Evolutionary conservation across 106 monocot species (phyloP), one percentile per base, ranked within the genome.

Genomic region (Vanilla planifolia): DNA sequence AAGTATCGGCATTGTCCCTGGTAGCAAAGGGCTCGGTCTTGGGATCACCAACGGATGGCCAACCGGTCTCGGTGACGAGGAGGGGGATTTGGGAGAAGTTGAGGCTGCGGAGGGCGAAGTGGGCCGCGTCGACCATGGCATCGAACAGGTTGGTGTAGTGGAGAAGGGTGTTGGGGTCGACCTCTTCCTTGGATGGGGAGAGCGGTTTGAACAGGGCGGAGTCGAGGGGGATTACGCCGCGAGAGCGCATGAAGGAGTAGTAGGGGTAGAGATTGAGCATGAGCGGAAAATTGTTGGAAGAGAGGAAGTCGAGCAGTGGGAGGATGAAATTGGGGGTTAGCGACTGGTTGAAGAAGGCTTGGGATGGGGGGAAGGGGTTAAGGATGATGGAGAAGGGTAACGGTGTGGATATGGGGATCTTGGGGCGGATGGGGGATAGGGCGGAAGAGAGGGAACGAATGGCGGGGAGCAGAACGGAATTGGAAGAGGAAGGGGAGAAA

Each of bases 131-230:
- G 36, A 98, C 20, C 91, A 98, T 98, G 20, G 91, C 96, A 48
- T 91, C 91, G 48, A 81, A 57, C 14, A 98, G 79, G 61, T 91
- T 98, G 43, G 87, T 85, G 77, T 98, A 98, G 74, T 91, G 87
- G 42, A 98, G 81, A 23, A 91, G 72, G 8, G 91, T 98, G 74
- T 98, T 91, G 61, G 91, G 86, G 71, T 98, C 96, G n/a, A 98
- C 81, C 64, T 61, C 65, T 42, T 98, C 91, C 10, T 70, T 70
- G 35, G 83, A 63, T 1, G 89, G 89, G 5, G 83, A 81, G 17
- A 87, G 68, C 11, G 86, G 90, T 51, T 71, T 74, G 72, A 91
- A 91, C 14, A 98, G 81, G 9, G 96, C 91, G 66, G 73, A 79
- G 73, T 81, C 86, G 47, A 90, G 64, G 5, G 90, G 90, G 63